Base-by-base conservation (phyloP, 768 basidiomycete species). In the Auriscalpium vulgare region DNA sequence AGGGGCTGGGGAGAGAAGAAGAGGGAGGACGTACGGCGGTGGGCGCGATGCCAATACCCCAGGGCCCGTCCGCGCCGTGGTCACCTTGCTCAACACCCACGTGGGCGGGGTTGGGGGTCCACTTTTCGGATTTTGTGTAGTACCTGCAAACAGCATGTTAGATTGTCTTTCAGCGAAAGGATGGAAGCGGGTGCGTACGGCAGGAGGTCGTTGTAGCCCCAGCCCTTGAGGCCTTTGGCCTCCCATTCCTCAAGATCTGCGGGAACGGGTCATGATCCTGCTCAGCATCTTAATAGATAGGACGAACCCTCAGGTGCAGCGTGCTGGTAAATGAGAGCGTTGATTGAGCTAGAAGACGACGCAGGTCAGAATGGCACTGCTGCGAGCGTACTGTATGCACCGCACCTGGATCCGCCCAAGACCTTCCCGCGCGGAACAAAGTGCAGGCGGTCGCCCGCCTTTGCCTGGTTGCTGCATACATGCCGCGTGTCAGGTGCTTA, bases 161-260 rank as follows among this genome's bases (percentile, higher is more conserved):
- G 8, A 48, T n/a, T 34, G 14, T 1, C 6, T 16, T 13, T 4
- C 7, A 6, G 4, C 4, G 5, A 36, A 17, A 11, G 11, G 38
- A 29, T 13, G 48, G 17, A 7, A 17, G n/a, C 10, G 17, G 13
- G 35, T 29, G 38, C 59, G 54, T 36, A 60, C 57, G 63, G 63
- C 38, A 53, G 45, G 23, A 64, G 44, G 37, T 58, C 60, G 17
- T 62, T 47, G 49, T 64, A 64, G n/a, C 60, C 23, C 63, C 63
- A 64, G 17, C 63, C 63, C 13, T 57, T 53, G 6, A 63, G 60
- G 13, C 63, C 63, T 9, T 63, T 38, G 43, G 58, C 53, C 21
- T 56, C 63, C 63, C 63, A 63, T 43, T 64, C 59, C 5, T 63
- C 59, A n/a, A 57, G 63, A 38, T 63, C 63, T 55, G 40, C 36